These are phyloP conservation scores for Zelonia costaricensis DNA, from an alignment of 208 protist genomes.

Conservation along the genomic window DNA sequence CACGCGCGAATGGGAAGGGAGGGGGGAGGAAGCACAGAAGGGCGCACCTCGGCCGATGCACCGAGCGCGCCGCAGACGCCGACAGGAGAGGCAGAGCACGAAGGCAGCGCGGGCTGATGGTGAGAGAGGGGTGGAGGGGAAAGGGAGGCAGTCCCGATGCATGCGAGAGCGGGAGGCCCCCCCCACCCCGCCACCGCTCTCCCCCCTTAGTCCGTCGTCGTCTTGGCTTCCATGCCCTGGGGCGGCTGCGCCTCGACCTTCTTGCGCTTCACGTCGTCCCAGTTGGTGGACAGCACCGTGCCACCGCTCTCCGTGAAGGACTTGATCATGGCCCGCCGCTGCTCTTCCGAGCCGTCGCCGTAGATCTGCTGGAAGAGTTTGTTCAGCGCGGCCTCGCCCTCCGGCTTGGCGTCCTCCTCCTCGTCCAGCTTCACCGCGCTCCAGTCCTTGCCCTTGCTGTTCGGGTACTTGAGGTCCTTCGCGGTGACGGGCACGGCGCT, in stretches of 20 bases:
- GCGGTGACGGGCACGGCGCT: constrained; percentile 24
- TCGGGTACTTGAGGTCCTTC: constrained; percentile 74
- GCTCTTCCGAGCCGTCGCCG: constrained; percentile 87
- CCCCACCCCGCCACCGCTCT: neutral
- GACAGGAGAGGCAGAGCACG: too few species aligned
- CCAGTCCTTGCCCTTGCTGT: constrained; percentile 88
- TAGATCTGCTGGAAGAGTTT: constrained; percentile 95
- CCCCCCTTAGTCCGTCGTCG: constrained; percentile 29
- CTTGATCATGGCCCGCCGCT: constrained; percentile 95
- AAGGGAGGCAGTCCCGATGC: neutral
- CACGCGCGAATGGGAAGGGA: too few species aligned
- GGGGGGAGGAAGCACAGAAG: too few species aligned
- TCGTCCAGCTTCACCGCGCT: constrained; percentile 69
- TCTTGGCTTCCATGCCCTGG: constrained; percentile 90
- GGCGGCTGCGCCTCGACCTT: constrained; percentile 86
- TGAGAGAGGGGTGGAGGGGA: too few species aligned
- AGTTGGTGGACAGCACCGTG: constrained; percentile 97
- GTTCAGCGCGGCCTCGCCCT: constrained; percentile 92
- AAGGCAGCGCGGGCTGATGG: too few species aligned
- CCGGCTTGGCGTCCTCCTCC: constrained; percentile 85
- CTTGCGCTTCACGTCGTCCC: constrained; percentile 91
- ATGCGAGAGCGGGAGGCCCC: neutral
- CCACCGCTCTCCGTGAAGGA: constrained; percentile 95
- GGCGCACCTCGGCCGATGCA: too few species aligned
- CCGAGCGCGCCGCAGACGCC: too few species aligned